A percentile compares a stretch with the other conserved stretches of the same genome.
Conservation (phyloP, 768 basidiomycete species). For the Tremella fuciformis region DNA sequence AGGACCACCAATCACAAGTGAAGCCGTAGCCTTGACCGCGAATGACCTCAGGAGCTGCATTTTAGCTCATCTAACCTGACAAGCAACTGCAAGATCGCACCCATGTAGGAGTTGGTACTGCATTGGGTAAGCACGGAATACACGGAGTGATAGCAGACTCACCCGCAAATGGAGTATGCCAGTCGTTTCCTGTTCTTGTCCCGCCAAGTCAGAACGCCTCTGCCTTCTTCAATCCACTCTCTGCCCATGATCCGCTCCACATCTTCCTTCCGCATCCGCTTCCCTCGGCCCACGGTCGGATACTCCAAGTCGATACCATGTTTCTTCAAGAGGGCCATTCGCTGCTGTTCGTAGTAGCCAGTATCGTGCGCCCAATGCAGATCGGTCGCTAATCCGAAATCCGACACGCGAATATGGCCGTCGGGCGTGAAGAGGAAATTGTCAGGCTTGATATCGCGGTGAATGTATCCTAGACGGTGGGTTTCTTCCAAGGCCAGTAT, state of each 20-base stretch:
- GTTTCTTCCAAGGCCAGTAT: constrained; percentile 88
- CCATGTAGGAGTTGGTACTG: constrained; percentile 52
- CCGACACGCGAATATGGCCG: constrained; percentile 90
- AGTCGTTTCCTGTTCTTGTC: constrained; percentile 91
- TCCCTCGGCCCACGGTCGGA: constrained; percentile 63
- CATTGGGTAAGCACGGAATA: not conserved
- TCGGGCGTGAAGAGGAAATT: constrained; percentile 93
- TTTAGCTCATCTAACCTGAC: constrained; percentile 62
- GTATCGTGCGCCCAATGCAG: constrained; percentile 95
- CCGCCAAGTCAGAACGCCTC: constrained; percentile 87
- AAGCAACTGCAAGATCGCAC: constrained; percentile 56
- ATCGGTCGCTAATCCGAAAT: constrained; percentile 91
- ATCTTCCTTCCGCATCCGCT: constrained; percentile 74
- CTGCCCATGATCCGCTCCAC: constrained; percentile 73
- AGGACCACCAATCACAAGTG: constrained; percentile 97
- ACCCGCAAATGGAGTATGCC: constrained; percentile 53
- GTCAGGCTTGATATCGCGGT: constrained; percentile 95
- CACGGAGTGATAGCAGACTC: constrained; percentile 20
- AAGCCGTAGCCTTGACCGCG: constrained; percentile 72
- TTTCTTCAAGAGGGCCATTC: constrained; percentile 79
- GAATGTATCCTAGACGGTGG: constrained; percentile 92
- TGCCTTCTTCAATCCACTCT: constrained; percentile 66
- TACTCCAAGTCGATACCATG: constrained; percentile 95
- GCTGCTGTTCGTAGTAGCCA: constrained; percentile 91
- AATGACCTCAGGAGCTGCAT: constrained; percentile 52